phyloP scores from a whole-genome alignment of 768 basidiomycete species.

The Mycena vulgaris region DNA sequence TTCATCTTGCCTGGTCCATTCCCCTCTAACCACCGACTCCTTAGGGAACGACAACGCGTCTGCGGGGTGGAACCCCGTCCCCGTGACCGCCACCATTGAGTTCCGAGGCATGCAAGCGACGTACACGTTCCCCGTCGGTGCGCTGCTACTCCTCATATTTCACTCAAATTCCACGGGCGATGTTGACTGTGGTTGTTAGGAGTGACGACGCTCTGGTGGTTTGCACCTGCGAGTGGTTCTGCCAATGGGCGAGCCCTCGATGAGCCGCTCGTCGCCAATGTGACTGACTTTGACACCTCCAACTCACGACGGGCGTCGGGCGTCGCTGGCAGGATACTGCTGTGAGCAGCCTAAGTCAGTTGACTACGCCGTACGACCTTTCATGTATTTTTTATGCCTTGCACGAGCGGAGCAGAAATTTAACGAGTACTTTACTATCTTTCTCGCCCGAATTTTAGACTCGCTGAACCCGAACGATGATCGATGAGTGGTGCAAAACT shows the following conservation, averaged over 20 bases:
- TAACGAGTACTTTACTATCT: too few species aligned
- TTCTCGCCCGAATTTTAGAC: too few species aligned
- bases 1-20: too few species aligned
- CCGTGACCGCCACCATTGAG: slow-evolving; percentile 72
- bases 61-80: slow-evolving; percentile 65
- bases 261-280: neutral
- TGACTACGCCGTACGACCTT: too few species aligned
- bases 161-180: neutral
- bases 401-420: too few species aligned
- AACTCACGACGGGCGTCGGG: neutral
- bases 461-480: too few species aligned
- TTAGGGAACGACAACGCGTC: slow-evolving; percentile 68
- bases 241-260: neutral
- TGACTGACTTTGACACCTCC: neutral
- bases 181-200: neutral
- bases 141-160: neutral
- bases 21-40: neutral
- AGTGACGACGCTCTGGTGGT: slow-evolving; percentile 29
- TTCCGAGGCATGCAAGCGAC: slow-evolving; percentile 79
- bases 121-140: slow-evolving; percentile 82
- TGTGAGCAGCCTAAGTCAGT: too few species aligned
- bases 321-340: neutral
- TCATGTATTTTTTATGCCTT: too few species aligned
- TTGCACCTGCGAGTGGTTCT: neutral
- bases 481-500: too few species aligned